Conservation (phyloP, 1,139 yeast species). For the Magnusiomyces ingens region DNA sequence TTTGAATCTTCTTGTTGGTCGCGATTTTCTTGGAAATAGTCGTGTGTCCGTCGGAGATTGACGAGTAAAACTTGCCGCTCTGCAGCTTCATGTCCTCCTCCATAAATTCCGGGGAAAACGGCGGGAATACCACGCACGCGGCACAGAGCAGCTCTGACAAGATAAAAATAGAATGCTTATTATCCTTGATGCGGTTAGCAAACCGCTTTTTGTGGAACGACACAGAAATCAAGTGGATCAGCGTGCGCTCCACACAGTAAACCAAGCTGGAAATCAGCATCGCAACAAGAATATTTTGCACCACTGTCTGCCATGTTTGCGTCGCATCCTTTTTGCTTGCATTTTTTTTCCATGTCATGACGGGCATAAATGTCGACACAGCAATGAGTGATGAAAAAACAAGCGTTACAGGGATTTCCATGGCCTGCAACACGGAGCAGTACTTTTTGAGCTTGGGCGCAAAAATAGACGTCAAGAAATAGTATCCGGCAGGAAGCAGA, state of each 20-base stretch:
- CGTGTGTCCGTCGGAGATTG: constrained; percentile 18
- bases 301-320: constrained; percentile 33
- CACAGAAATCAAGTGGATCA: constrained; percentile 37
- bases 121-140: constrained; percentile 36
- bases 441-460: constrained; percentile 34
- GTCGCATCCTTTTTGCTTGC: constrained; percentile 19
- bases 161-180: constrained; percentile 32
- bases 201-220: constrained; percentile 38
- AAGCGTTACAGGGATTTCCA: constrained; percentile 34
- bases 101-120: constrained; percentile 33
- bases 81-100: constrained; percentile 33
- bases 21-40: constrained; percentile 21
- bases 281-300: constrained; percentile 36
- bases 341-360: constrained; percentile 31
- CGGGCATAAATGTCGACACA: constrained; percentile 36
- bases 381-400: constrained; percentile 33
- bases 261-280: constrained; percentile 34
- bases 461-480: constrained; percentile 30
- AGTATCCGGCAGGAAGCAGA: constrained; percentile 29
- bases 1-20: constrained; percentile 23
- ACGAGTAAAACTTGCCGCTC: constrained; percentile 27
- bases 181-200: constrained; percentile 34
- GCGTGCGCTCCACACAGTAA: constrained; percentile 33
- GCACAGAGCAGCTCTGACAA: constrained; percentile 32
- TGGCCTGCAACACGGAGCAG: constrained; percentile 32